Evolutionary conservation across 208 protist genomes (phyloP).

Genomic region (Crithidia sp.): DNA sequence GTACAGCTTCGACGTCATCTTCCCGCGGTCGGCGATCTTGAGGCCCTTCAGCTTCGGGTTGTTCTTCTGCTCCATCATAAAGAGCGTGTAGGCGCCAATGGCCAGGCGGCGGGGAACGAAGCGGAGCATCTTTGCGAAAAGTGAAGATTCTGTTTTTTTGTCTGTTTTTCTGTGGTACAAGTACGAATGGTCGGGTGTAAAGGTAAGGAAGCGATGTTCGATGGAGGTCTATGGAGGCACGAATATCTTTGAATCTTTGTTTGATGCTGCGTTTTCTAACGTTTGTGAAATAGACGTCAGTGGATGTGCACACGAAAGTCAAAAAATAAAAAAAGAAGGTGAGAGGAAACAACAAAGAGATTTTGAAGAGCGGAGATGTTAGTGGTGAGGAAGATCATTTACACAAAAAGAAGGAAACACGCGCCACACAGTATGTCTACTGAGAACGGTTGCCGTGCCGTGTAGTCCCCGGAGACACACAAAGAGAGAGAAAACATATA

Average conservation of each 20-base stretch:
- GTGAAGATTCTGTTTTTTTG: background rate
- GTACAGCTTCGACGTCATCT: conserved; percentile 83
- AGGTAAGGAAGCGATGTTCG: background rate
- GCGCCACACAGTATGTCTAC: too few species aligned
- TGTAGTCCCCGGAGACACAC: too few species aligned
- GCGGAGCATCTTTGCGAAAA: conserved; percentile 55
- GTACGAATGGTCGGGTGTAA: background rate
- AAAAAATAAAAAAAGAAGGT: conserved; percentile 2
- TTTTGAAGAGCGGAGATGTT: background rate
- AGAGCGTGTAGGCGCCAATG: conserved; percentile 79
- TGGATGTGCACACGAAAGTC: background rate
- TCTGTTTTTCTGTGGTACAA: background rate
- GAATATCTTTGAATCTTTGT: background rate
- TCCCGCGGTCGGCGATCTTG: conserved; percentile 67
- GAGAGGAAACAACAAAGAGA: conserved; percentile 4
- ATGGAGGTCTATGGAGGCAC: background rate
- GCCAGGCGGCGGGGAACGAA: conserved; percentile 65
- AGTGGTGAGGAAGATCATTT: too few species aligned
- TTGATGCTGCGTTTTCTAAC: background rate
- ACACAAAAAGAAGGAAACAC: too few species aligned
- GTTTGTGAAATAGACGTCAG: background rate
- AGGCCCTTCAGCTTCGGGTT: conserved; percentile 83
- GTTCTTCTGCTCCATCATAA: conserved; percentile 90
- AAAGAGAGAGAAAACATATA: too few species aligned
- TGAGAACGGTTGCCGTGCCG: too few species aligned